These are phyloP conservation scores for Hirsutella rhossiliensis DNA, from an alignment of 2,329 filamentous ascomycete species.

Conservation along the genomic window DNA sequence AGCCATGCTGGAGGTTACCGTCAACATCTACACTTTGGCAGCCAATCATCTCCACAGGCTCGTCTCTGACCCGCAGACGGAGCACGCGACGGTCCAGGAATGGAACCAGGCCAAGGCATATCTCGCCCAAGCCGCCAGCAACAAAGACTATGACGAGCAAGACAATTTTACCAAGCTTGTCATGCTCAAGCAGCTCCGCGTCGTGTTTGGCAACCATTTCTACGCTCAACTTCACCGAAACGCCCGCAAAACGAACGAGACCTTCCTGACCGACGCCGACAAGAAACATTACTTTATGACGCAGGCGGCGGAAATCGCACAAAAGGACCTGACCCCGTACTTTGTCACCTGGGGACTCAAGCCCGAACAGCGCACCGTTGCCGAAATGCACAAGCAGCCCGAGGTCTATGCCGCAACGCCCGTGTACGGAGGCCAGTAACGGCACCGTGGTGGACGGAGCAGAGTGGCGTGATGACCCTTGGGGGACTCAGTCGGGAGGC, in stretches of 20 bases:
- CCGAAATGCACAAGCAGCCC: not conserved
- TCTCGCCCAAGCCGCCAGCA: not conserved
- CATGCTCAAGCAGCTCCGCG: conserved; percentile 1
- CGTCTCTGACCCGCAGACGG: not conserved
- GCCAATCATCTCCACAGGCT: not conserved
- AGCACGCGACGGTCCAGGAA: conserved; percentile 1
- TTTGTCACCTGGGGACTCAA: not conserved
- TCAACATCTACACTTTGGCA: conserved; percentile 3
- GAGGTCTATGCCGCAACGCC: too few species aligned
- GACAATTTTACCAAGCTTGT: not conserved
- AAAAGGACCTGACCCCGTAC: not conserved
- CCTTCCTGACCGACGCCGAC: not conserved
- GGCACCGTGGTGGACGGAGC: too few species aligned
- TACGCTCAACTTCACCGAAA: not conserved
- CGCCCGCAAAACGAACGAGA: not conserved
- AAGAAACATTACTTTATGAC: conserved; percentile 1
- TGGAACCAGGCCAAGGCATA: conserved; percentile 1
- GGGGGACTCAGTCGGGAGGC: too few species aligned
- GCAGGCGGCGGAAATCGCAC: not conserved
- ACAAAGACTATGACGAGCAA: not conserved
- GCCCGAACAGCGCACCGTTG: not conserved
- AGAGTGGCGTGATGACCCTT: too few species aligned
- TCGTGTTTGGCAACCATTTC: not conserved
- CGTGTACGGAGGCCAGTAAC: too few species aligned
- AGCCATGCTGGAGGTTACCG: not conserved